Base-by-base conservation (phyloP, 306 rosid genomes). In the Cajanus cajan region DNA sequence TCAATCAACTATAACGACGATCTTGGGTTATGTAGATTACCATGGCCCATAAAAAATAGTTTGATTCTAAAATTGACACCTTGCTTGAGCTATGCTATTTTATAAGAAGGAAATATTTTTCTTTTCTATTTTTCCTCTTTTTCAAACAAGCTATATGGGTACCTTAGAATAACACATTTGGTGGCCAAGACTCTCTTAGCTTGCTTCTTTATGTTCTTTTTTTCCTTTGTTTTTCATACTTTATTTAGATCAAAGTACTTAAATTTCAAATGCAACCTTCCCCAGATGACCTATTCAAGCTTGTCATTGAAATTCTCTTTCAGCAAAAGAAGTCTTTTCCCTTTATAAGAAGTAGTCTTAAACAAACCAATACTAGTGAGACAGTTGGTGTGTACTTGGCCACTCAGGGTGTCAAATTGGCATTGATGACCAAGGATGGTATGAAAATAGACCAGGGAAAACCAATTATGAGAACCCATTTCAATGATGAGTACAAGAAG, bases 261-360 rank as follows among this genome's bases (percentile, higher is more conserved):
- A 65, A 64, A 71, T 37, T 79, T 68, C 72, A 71, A 81, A 55
- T 71, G 71, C 54, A 77, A 84, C 85, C 82, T 80, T 77, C 88
- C 82, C 83, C 73, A n/a, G 80, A 57, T 80, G 36, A 7, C 62
- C 14, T 16, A 4, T 21, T 62, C 11, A 47, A 59, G 74, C 78
- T 68, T 74, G 37, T 68, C 69, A 62, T 33, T 70, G 73, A 50
- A 74, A 76, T 80, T 80, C 78, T 28, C 52, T 62, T 79, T 63
- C 65, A 21, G 59, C 3, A 62, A 11, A 79, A 15, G 47, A 62
- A 43, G 22, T 68, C 14, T 67, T 25, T 22, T 5, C 9, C 68
- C 62, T 76, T 77, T 70, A 50, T 44, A 15, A 63, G 63, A 22
- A 21, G 37, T 24, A 61, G 41, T 66, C 50, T 45, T 58, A 58